Evolutionary conservation across 768 basidiomycete genomes (phyloP).

Genomic region (Boletus huronensis): DNA sequence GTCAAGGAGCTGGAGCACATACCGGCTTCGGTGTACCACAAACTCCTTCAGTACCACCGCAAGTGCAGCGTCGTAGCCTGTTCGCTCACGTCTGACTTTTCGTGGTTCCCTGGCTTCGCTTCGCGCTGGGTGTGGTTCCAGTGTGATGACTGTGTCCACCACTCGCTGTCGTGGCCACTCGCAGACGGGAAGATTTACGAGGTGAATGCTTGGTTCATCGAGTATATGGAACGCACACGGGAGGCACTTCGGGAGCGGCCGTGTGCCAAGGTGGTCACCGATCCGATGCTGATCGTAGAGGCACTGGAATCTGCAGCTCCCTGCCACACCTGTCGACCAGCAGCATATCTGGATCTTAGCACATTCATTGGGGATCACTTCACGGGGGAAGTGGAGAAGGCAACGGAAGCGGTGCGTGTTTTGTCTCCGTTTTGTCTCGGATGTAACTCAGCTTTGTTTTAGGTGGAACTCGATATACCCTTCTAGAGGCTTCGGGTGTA

Average conservation of each 20-base stretch:
- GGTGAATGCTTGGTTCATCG: slow-evolving; percentile 35
- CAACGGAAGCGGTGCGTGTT: slow-evolving; percentile 25
- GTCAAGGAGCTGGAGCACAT: slow-evolving; percentile 38
- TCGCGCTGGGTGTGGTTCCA: slow-evolving; percentile 40
- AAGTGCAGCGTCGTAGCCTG: slow-evolving; percentile 30
- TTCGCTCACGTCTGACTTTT: slow-evolving; percentile 34
- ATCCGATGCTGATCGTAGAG: slow-evolving; percentile 31
- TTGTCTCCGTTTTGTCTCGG: slow-evolving; percentile 5
- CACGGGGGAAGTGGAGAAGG: slow-evolving; percentile 27
- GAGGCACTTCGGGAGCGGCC: slow-evolving; percentile 30
- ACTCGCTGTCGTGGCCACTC: slow-evolving; percentile 32
- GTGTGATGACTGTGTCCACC: slow-evolving; percentile 36
- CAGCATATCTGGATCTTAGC: slow-evolving; percentile 32
- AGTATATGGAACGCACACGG: slow-evolving; percentile 33
- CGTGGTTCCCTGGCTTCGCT: slow-evolving; percentile 35
- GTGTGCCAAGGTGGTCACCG: slow-evolving; percentile 28
- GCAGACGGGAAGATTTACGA: slow-evolving; percentile 35
- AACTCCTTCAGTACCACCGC: slow-evolving; percentile 36
- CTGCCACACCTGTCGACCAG: slow-evolving; percentile 31
- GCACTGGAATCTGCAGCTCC: slow-evolving; percentile 26
- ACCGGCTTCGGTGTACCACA: slow-evolving; percentile 35
- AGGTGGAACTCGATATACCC: slow-evolving; percentile 33
- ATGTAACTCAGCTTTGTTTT: slow-evolving; percentile 5
- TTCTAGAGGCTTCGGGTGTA: slow-evolving; percentile 16
- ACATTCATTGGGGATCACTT: slow-evolving; percentile 32